Conservation (phyloP, 495 filamentous ascomycete genomes). For the Hypoxylon lienhwacheense region DNA sequence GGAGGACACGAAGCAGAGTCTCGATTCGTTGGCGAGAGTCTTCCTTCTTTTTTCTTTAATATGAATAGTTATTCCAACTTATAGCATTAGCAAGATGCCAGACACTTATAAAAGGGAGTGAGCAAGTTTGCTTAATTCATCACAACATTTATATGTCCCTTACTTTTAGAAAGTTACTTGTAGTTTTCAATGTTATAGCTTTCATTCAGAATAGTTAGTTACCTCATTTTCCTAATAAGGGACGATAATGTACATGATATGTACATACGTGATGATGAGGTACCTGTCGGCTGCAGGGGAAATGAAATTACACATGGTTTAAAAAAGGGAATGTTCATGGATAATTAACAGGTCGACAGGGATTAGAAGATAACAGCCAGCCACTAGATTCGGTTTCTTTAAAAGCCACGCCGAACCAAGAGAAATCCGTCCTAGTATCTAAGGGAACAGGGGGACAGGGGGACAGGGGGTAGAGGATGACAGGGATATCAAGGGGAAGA, state of each 20-base stretch:
- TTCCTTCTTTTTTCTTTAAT: not conserved
- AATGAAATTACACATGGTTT: slow-evolving; percentile 25
- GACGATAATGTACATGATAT: too few species aligned
- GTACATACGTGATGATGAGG: too few species aligned
- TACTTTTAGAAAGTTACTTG: too few species aligned
- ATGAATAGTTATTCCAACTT: slow-evolving; percentile 14
- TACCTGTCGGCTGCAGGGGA: slow-evolving; percentile 7
- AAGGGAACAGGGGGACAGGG: not conserved
- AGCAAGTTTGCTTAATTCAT: too few species aligned
- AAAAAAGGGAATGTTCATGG: slow-evolving; percentile 22
- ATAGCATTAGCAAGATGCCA: too few species aligned
- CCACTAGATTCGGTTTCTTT: slow-evolving; percentile 21
- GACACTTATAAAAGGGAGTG: too few species aligned
- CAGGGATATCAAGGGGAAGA: too few species aligned
- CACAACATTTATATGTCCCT: too few species aligned
- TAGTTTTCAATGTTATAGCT: too few species aligned
- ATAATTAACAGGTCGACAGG: slow-evolving; percentile 25
- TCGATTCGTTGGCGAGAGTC: slow-evolving; percentile 5
- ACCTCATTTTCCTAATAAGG: too few species aligned
- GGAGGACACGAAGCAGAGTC: slow-evolving; percentile 19
- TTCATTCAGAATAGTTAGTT: too few species aligned
- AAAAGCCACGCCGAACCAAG: slow-evolving; percentile 16
- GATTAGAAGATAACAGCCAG: slow-evolving; percentile 7
- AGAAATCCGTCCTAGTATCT: not conserved
- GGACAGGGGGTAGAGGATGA: too few species aligned